Conservation (phyloP, 2,329 filamentous ascomycete genomes). For the Diatrype stigma region DNA sequence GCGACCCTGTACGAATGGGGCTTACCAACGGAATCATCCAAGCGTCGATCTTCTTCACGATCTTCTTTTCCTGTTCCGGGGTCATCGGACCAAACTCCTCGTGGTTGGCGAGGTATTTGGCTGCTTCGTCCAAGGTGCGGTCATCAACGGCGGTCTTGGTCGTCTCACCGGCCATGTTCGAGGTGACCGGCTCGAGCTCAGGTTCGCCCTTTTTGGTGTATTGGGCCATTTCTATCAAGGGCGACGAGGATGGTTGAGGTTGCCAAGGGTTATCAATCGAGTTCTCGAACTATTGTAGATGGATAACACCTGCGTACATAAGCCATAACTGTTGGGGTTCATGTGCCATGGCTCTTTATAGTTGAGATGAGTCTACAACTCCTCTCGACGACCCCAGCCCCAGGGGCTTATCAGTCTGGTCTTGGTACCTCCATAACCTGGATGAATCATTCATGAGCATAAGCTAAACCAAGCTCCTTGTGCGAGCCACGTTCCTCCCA, state of each 20-base stretch:
- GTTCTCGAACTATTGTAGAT: no score
- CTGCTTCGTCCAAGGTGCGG: constrained; percentile 14
- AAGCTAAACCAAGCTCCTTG: no score
- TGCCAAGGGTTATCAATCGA: no score
- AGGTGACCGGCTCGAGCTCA: not conserved
- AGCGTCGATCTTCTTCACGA: constrained; percentile 24
- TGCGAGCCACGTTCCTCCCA: no score
- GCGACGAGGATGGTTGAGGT: not conserved
- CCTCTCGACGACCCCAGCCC: constrained; percentile 1
- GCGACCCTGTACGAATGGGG: not conserved
- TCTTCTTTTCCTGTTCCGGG: constrained; percentile 23
- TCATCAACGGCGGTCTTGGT: constrained; percentile 3
- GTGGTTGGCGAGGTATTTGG: constrained; percentile 15
- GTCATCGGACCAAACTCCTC: constrained; percentile 23
- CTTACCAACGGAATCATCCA: constrained; percentile 25
- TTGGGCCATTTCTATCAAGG: constrained; percentile 5
- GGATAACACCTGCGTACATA: no score
- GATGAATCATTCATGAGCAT: not conserved
- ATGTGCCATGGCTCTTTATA: constrained; percentile 8
- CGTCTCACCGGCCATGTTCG: constrained; percentile 1
- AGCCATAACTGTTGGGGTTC: no score
- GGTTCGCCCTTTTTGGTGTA: constrained; percentile 6
- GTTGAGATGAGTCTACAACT: constrained; percentile 3
- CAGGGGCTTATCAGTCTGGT: constrained; percentile 12
- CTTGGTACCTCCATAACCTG: constrained; percentile 2